Conservation (phyloP, 2,329 filamentous ascomycete genomes). For the Cyanodermella asteris region DNA sequence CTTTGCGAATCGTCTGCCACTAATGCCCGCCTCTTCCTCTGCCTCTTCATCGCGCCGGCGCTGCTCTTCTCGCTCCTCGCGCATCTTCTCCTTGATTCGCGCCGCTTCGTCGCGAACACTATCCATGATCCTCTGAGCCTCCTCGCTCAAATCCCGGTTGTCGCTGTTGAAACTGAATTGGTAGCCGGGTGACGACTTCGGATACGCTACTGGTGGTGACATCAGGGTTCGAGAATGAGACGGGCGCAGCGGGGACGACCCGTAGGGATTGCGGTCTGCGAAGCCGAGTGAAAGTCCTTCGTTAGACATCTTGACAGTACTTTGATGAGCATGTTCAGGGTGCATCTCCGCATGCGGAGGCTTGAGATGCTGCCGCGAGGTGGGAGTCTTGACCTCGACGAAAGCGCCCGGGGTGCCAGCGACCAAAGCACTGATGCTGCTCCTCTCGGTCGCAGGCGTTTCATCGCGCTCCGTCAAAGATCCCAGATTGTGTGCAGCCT, state of each 20-base stretch:
- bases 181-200: slow-evolving; percentile 21
- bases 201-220: slow-evolving; percentile 14
- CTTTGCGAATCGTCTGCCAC: slow-evolving; percentile 50
- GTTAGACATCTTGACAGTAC: slow-evolving; percentile 46
- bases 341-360: slow-evolving; percentile 72
- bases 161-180: slow-evolving; percentile 24
- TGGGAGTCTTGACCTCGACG: slow-evolving; percentile 34
- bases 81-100: slow-evolving; percentile 47
- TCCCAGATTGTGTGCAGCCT: slow-evolving; percentile 5
- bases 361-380: slow-evolving; percentile 41
- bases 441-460: slow-evolving; percentile 3
- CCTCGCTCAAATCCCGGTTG: slow-evolving; percentile 22
- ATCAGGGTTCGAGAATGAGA: slow-evolving; percentile 18
- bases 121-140: slow-evolving; percentile 35
- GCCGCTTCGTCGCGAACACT: slow-evolving; percentile 52
- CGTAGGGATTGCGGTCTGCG: slow-evolving; percentile 5
- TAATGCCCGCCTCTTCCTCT: slow-evolving; percentile 18
- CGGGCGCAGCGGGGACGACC: slow-evolving; percentile 18
- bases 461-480: slow-evolving; percentile 8
- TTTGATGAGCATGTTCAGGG: slow-evolving; percentile 57
- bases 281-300: slow-evolving; percentile 5
- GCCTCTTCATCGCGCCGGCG: slow-evolving; percentile 22
- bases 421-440: slow-evolving; percentile 13
- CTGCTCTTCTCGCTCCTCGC: slow-evolving; percentile 37
- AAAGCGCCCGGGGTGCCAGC: slow-evolving; percentile 11